Evolutionary conservation across 768 basidiomycete genomes (phyloP), one percentile per base, ranked within the genome.

Genomic region (Boletus fagicola): DNA sequence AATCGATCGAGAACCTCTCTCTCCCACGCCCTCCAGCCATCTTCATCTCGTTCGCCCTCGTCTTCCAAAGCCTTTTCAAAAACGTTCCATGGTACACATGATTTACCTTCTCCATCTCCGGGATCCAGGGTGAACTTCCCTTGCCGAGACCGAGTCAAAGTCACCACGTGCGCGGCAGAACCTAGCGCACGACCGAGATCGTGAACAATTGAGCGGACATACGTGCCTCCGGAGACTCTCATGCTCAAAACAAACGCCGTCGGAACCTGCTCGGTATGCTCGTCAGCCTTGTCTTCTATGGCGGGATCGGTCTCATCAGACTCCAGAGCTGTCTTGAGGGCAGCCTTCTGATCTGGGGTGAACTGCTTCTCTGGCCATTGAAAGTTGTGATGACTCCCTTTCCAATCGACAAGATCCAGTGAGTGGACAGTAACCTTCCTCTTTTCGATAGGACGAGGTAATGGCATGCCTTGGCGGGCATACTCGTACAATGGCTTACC

Each of bases 201-300:
- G 70, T 98, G 94, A 43, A 95, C 88, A 62, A 99, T 88, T 1
- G 90, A 94, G 49, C 97, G 88, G 53, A 99, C 95, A 66, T 99
- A 99, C 15, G 97, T 98, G 40, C 97, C 97, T 28, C 92, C 90
- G 10, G 94, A 95, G 7, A 98, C 97, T 60, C 80, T 88, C 94
- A 99, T 96, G 54, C 82, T 83, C 60, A 99, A 77, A 10, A 88
- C 86, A 71, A 98, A 97, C 22, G 88, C 88, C 1, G 87, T 81
- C 1, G 95, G 91, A 4, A 72, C 65, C 39, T 65, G 65, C 52
- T 79, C 75, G 30, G 67, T 66, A 11, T 71, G 61, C 51, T 65
- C 59, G 26, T 74, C 74, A n/a, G 57, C 58, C 35, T 69, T 68
- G 45, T 75, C 74, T 45, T 69, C 63, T n/a, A 81, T 63, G 18